A percentile compares a stretch with the other conserved stretches of the same genome.
These are phyloP conservation scores for Rhizopogon sp. DNA, from an alignment of 768 basidiomycete species.

Conservation along the genomic window DNA sequence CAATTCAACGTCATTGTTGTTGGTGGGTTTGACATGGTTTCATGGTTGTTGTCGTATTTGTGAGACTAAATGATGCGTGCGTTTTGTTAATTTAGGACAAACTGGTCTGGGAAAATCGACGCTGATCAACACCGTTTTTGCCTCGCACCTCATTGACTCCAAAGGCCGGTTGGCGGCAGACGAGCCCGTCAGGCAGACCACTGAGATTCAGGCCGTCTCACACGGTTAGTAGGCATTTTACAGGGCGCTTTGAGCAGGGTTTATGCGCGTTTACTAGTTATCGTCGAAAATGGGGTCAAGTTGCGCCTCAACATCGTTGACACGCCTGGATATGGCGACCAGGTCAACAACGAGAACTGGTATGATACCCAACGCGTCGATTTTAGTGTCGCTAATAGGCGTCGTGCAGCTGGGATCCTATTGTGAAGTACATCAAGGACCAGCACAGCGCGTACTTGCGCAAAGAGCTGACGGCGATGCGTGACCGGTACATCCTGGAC, in stretches of 20 bases:
- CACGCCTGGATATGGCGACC: constrained; percentile 97
- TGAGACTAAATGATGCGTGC: not conserved
- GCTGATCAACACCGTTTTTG: constrained; percentile 98
- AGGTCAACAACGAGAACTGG: constrained; percentile 99
- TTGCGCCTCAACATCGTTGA: constrained; percentile 97
- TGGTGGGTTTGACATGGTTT: constrained; percentile 48
- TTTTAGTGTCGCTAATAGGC: constrained; percentile 1
- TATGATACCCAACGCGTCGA: constrained; percentile 30
- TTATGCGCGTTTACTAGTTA: constrained; percentile 49
- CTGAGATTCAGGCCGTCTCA: constrained; percentile 92
- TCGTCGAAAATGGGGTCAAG: constrained; percentile 93
- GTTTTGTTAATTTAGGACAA: constrained; percentile 55
- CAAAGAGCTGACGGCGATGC: constrained; percentile 98
- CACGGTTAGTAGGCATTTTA: constrained; percentile 60
- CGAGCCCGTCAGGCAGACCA: constrained; percentile 90
- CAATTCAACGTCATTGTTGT: constrained; percentile 99
- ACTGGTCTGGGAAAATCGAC: constrained; percentile 99
- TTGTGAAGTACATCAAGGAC: constrained; percentile 99
- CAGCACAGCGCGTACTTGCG: constrained; percentile 98
- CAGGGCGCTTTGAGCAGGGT: not conserved
- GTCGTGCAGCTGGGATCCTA: constrained; percentile 88
- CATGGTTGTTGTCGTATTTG: not conserved
- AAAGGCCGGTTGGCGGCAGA: constrained; percentile 90
- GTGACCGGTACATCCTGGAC: constrained; percentile 97
- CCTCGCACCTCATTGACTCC: constrained; percentile 95